Evolutionary conservation across 2,329 filamentous ascomycete species (phyloP).

Genomic region (Exophiala bonariae): DNA sequence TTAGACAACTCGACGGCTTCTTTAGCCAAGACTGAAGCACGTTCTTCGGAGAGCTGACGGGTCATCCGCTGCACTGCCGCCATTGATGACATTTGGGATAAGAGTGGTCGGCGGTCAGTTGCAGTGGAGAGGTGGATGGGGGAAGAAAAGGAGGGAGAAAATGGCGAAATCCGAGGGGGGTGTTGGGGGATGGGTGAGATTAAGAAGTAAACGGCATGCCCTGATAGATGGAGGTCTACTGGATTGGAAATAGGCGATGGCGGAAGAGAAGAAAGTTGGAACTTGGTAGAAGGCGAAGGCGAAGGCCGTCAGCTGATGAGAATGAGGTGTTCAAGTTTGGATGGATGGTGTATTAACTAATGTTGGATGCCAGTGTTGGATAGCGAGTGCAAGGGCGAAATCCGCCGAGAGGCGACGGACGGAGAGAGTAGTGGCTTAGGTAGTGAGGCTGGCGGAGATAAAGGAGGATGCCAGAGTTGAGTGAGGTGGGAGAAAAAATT

Average conservation of each 20-base stretch:
- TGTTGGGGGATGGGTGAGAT: conserved; percentile 18
- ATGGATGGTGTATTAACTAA: background rate
- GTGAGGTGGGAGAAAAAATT: no score
- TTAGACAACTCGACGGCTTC: conserved; percentile 49
- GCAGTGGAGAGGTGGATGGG: background rate
- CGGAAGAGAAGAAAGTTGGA: conserved; percentile 3
- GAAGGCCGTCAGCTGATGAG: background rate
- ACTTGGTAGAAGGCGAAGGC: conserved; percentile 5
- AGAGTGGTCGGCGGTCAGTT: background rate
- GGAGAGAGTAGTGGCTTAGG: background rate
- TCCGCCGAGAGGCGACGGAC: background rate
- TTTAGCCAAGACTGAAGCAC: conserved; percentile 45
- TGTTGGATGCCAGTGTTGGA: background rate
- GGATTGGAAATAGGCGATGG: background rate
- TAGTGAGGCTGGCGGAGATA: conserved; percentile 2
- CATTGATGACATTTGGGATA: conserved; percentile 22
- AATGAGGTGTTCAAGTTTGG: background rate
- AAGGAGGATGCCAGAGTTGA: background rate
- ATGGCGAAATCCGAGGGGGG: conserved; percentile 2
- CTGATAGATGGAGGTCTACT: background rate
- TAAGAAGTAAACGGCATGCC: conserved; percentile 18
- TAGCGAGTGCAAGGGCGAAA: background rate
- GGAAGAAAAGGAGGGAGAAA: conserved; percentile 1
- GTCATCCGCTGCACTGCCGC: conserved; percentile 24
- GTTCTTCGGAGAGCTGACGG: conserved; percentile 40